Conservation (phyloP, 768 basidiomycete species). For the Auricularia auricula-judae region DNA sequence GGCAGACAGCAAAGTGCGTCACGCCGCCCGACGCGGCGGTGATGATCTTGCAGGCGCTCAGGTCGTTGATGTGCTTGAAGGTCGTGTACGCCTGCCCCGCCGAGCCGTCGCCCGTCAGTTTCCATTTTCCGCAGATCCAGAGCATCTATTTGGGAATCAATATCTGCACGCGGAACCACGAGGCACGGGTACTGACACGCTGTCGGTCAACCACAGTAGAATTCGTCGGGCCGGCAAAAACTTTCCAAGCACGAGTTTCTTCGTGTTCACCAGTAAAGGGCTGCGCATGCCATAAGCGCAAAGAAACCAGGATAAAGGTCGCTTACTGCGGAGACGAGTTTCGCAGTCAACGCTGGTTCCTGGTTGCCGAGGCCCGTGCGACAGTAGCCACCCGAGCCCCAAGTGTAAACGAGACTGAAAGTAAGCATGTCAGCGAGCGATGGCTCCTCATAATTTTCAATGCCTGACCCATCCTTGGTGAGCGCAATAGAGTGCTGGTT, state of each 20-base stretch:
- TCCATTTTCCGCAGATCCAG: conserved; percentile 68
- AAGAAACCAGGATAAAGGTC: neutral
- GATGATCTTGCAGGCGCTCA: conserved; percentile 74
- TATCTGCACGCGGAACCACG: neutral
- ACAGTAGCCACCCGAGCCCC: conserved; percentile 89
- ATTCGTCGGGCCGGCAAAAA: conserved; percentile 74
- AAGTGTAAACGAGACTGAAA: conserved; percentile 61
- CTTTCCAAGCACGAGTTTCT: conserved; percentile 42
- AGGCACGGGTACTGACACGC: conserved; percentile 14
- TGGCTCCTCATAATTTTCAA: no score
- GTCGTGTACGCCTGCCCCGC: conserved; percentile 79
- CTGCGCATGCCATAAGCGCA: neutral
- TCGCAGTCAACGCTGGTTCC: conserved; percentile 69
- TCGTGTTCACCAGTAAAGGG: neutral
- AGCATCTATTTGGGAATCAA: conserved; percentile 38
- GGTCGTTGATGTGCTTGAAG: conserved; percentile 79
- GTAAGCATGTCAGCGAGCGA: conserved; percentile 3
- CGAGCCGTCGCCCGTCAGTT: conserved; percentile 45
- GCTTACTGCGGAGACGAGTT: conserved; percentile 66
- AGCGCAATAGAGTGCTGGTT: conserved; percentile 81
- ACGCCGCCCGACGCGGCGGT: conserved; percentile 72
- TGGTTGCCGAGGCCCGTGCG: conserved; percentile 83
- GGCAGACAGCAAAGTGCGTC: conserved; percentile 72
- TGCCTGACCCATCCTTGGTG: conserved; percentile 56
- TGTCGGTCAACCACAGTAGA: conserved; percentile 78